Percentiles rank a stretch among this genome's conserved stretches.
These are phyloP conservation scores for Biancaea sappan DNA, from an alignment of 306 rosid species.

Conservation along the genomic window DNA sequence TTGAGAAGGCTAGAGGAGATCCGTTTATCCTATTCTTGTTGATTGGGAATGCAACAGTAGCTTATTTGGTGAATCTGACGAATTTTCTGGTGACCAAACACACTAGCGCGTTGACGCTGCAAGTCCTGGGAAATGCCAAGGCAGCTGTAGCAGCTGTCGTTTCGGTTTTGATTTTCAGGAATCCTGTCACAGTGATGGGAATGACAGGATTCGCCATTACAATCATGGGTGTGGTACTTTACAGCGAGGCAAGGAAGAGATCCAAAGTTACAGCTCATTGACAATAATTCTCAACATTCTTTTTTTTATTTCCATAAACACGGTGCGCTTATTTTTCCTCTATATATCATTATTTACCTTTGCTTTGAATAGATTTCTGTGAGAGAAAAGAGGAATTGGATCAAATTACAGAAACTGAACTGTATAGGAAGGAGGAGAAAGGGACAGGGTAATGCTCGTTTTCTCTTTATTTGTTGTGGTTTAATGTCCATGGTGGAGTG, in stretches of 20 bases:
- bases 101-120: constrained; percentile 87
- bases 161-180: constrained; percentile 84
- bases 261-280: constrained; percentile 65
- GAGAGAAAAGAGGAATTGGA: constrained; percentile 15
- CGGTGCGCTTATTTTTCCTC: constrained; percentile 8
- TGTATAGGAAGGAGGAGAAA: constrained; percentile 33
- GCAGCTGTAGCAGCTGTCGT: constrained; percentile 91
- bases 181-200: constrained; percentile 90
- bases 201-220: constrained; percentile 79
- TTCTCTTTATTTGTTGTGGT: constrained; percentile 16
- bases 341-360: constrained; percentile 15
- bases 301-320: constrained; percentile 7
- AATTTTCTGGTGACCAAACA: constrained; percentile 90
- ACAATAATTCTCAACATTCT: not conserved
- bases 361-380: constrained; percentile 26
- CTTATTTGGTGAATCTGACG: constrained; percentile 87
- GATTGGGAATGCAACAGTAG: constrained; percentile 87
- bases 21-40: constrained; percentile 63
- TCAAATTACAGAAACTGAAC: constrained; percentile 37
- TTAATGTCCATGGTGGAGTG: constrained; percentile 9
- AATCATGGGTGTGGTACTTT: constrained; percentile 85
- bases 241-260: constrained; percentile 92
- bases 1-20: constrained; percentile 63
- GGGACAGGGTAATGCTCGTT: constrained; percentile 24
- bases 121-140: constrained; percentile 92